A percentile compares a stretch with the other conserved stretches of the same genome.
Conservation (phyloP, 2,329 filamentous ascomycete species). For the Stemphylium beticola region DNA sequence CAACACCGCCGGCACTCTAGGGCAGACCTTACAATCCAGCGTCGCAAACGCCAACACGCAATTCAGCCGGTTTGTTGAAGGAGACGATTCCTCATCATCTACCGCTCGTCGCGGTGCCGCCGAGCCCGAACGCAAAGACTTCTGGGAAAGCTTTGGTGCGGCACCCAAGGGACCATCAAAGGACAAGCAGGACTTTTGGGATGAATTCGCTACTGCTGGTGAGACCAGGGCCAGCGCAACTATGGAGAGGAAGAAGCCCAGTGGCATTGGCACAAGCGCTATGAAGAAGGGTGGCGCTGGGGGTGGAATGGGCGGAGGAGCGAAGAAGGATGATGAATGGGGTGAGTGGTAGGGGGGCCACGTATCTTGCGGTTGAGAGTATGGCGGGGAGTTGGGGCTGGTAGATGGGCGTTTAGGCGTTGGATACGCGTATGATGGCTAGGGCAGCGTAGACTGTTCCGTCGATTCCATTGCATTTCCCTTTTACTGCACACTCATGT, state of each 20-base stretch:
- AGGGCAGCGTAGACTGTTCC: neutral
- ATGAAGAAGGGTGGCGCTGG: slow-evolving; percentile 59
- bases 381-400: neutral
- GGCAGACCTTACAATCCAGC: slow-evolving; percentile 67
- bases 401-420: slow-evolving; percentile 5
- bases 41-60: slow-evolving; percentile 78
- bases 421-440: neutral
- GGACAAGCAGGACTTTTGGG: slow-evolving; percentile 62
- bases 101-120: slow-evolving; percentile 20
- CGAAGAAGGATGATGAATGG: slow-evolving; percentile 64
- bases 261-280: slow-evolving; percentile 68
- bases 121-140: slow-evolving; percentile 67
- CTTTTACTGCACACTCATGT: too few species aligned
- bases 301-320: slow-evolving; percentile 23
- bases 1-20: slow-evolving; percentile 60
- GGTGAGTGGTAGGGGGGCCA: slow-evolving; percentile 58
- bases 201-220: slow-evolving; percentile 52
- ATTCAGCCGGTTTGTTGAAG: slow-evolving; percentile 88
- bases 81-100: slow-evolving; percentile 49
- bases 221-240: slow-evolving; percentile 30
- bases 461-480: too few species aligned
- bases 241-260: slow-evolving; percentile 46
- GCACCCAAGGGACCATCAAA: slow-evolving; percentile 58
- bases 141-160: slow-evolving; percentile 71
- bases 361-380: neutral